These are phyloP conservation scores for Prunus salicina DNA, from an alignment of 306 rosid genomes.

Conservation along the genomic window DNA sequence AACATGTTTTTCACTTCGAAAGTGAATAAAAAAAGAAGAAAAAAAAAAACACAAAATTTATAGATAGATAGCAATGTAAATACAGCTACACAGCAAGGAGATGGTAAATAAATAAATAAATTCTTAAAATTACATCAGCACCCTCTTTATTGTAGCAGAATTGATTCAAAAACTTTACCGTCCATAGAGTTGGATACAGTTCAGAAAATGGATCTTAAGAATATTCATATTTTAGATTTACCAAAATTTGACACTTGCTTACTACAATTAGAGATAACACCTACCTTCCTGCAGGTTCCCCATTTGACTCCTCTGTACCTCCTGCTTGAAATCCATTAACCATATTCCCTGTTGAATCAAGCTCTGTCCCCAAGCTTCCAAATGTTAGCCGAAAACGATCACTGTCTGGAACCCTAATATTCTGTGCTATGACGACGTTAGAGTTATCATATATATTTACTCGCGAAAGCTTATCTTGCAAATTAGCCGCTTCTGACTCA, in stretches of 20 bases:
- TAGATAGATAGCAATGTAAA: neutral
- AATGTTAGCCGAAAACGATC: constrained; percentile 81
- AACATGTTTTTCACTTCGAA: neutral
- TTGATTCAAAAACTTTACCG: neutral
- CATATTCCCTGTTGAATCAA: constrained; percentile 47
- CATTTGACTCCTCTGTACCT: constrained; percentile 48
- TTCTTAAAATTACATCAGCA: neutral
- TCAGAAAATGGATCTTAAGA: neutral
- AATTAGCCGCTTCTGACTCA: constrained; percentile 50
- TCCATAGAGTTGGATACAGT: neutral
- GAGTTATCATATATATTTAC: constrained; percentile 55
- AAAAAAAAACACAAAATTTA: too few relatives aligned
- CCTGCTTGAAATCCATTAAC: constrained; percentile 43
- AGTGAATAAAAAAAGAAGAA: too few relatives aligned
- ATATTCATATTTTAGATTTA: neutral
- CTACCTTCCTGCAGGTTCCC: constrained; percentile 64
- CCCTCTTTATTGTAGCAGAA: neutral
- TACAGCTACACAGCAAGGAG: neutral
- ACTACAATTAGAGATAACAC: constrained; percentile 11
- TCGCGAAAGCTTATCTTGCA: constrained; percentile 60
- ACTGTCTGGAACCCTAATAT: constrained; percentile 80
- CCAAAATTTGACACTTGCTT: neutral
- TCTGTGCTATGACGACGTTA: constrained; percentile 88
- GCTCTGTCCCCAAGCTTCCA: constrained; percentile 80
- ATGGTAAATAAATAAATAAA: neutral